Conservation (phyloP, 2,329 filamentous ascomycete genomes). For the Hymenotorrendiella dingleyae region DNA sequence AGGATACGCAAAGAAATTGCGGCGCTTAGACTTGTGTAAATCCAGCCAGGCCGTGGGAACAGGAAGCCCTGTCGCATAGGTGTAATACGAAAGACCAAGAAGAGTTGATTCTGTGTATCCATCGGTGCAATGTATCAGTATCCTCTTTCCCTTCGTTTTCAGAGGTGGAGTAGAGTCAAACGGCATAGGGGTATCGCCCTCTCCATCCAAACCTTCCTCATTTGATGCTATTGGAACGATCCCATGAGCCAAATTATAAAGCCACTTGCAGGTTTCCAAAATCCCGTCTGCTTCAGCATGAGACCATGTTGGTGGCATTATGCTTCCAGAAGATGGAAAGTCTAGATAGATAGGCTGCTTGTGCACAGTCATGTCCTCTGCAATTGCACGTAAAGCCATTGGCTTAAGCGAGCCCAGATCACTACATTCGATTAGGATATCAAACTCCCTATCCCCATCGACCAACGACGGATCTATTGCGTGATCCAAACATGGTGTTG, state of each 20-base stretch:
- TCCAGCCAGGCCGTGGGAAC: constrained; percentile 82
- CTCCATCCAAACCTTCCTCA: constrained; percentile 32
- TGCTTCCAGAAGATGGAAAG: constrained; percentile 92
- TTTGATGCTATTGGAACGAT: constrained; percentile 31
- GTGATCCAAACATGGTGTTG: constrained; percentile 73
- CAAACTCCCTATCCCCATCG: constrained; percentile 54
- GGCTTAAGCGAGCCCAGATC: constrained; percentile 76
- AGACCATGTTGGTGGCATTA: constrained; percentile 77
- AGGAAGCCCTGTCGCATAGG: constrained; percentile 78
- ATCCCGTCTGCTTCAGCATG: constrained; percentile 79
- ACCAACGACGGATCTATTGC: constrained; percentile 36
- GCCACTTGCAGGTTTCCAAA: constrained; percentile 82
- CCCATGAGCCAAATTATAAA: constrained; percentile 75
- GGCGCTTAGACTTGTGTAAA: constrained; percentile 70
- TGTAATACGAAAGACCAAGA: constrained; percentile 84
- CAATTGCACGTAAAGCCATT: constrained; percentile 56
- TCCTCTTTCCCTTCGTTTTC: constrained; percentile 43
- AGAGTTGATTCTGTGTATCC: constrained; percentile 94
- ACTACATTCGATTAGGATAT: constrained; percentile 82
- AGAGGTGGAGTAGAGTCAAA: constrained; percentile 14
- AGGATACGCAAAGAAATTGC: constrained; percentile 95
- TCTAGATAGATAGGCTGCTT: constrained; percentile 48
- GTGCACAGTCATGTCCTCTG: constrained; percentile 42
- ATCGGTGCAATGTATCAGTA: constrained; percentile 90
- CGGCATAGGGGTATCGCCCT: constrained; percentile 52